These are phyloP conservation scores for Chaetomiaceae sp. DNA, from an alignment of 2,329 filamentous ascomycete species.

Conservation along the genomic window DNA sequence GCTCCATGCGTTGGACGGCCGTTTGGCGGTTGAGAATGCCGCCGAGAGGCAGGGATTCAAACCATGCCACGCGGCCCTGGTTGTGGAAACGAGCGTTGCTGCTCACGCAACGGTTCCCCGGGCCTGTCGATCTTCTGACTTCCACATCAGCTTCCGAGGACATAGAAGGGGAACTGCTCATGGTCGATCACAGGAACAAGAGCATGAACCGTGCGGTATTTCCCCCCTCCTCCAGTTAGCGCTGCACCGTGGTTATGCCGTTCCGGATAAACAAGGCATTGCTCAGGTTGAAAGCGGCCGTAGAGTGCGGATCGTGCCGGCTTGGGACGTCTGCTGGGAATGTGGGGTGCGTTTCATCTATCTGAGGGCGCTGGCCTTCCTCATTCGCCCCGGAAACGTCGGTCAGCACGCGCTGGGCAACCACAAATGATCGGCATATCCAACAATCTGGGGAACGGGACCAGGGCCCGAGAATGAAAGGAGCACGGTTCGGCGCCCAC, in stretches of 20 bases:
- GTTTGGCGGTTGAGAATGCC: not conserved
- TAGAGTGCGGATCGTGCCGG: constrained; percentile 3
- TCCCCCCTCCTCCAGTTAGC: not conserved
- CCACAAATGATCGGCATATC: constrained; percentile 7
- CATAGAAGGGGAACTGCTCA: not conserved
- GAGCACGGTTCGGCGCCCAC: no score
- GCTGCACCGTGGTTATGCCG: not conserved
- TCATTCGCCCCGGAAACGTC: constrained; percentile 1
- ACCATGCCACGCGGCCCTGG: no score
- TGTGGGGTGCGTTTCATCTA: constrained; percentile 15
- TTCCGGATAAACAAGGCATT: constrained; percentile 8
- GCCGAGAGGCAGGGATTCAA: no score
- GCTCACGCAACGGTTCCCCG: not conserved
- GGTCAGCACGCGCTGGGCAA: not conserved
- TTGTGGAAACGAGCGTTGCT: no score
- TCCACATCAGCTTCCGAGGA: not conserved
- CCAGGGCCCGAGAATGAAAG: not conserved
- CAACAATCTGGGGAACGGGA: constrained; percentile 7
- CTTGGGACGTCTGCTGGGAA: constrained; percentile 1
- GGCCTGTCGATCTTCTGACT: constrained; percentile 2
- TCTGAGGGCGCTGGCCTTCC: not conserved
- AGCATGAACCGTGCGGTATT: constrained; percentile 1
- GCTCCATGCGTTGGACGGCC: not conserved
- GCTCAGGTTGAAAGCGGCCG: not conserved
- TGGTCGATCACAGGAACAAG: constrained; percentile 1